These are phyloP conservation scores for Spiraea crenata DNA, from an alignment of 331 rosid species.

Conservation along the genomic window DNA sequence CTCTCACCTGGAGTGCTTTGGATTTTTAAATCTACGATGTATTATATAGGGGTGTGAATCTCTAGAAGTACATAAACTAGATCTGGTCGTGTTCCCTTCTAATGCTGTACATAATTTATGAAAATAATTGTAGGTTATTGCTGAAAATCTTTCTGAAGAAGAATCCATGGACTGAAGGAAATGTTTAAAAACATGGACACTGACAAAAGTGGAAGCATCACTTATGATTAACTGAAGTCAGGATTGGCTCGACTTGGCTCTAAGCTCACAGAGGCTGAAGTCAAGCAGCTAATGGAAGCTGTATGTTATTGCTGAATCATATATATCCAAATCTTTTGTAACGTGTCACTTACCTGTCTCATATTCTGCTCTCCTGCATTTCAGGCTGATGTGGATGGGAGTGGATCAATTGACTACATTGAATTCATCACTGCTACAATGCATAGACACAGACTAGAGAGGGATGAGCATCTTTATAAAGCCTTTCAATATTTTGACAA, in stretches of 20 bases:
- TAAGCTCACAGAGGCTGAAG: slow-evolving; percentile 88
- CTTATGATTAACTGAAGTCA: slow-evolving; percentile 77
- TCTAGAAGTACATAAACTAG: neutral
- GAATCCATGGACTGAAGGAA: slow-evolving; percentile 92
- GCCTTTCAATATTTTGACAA: slow-evolving; percentile 88
- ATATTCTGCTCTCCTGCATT: slow-evolving; percentile 24
- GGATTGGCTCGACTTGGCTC: slow-evolving; percentile 94
- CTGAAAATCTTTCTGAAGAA: slow-evolving; percentile 85
- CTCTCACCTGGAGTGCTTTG: neutral
- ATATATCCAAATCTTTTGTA: neutral
- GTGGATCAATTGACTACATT: slow-evolving; percentile 83
- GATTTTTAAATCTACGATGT: neutral
- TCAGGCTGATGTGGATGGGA: slow-evolving; percentile 97
- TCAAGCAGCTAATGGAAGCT: slow-evolving; percentile 93
- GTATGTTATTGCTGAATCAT: slow-evolving; percentile 41
- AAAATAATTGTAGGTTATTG: slow-evolving; percentile 68
- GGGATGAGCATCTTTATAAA: slow-evolving; percentile 82
- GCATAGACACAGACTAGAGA: slow-evolving; percentile 87
- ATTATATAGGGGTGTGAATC: neutral
- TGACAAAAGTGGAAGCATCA: slow-evolving; percentile 88
- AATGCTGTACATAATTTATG: slow-evolving; percentile 10
- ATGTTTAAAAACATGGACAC: slow-evolving; percentile 92
- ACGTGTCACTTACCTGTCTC: slow-evolving; percentile 11
- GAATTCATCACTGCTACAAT: slow-evolving; percentile 95
- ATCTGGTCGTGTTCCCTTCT: slow-evolving; percentile 10